A percentile compares a stretch with the other conserved stretches of the same genome.
Evolutionary conservation across 108 stramenopile genomes (phyloP).

Genomic region (Cylindrotheca closterium): DNA sequence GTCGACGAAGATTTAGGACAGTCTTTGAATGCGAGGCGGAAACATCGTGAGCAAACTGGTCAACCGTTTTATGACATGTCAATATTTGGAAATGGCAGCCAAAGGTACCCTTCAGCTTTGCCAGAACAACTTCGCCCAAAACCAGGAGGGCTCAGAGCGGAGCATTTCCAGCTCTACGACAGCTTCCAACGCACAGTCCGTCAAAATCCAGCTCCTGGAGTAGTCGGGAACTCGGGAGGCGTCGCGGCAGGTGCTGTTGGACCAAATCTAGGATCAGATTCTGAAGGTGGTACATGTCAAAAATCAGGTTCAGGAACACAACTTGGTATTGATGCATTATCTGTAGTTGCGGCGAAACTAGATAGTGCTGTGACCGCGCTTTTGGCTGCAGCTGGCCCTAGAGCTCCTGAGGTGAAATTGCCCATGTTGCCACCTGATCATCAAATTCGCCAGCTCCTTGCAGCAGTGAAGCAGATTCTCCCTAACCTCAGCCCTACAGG

Average conservation of each 20-base stretch:
- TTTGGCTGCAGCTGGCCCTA: constrained; percentile 72
- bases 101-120: constrained; percentile 89
- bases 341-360: constrained; percentile 71
- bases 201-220: constrained; percentile 60
- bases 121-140: constrained; percentile 93
- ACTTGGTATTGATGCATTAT: constrained; percentile 66
- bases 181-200: constrained; percentile 91
- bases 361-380: constrained; percentile 73
- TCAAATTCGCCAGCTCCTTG: constrained; percentile 86
- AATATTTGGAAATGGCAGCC: constrained; percentile 78
- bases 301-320: constrained; percentile 16
- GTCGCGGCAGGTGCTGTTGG: constrained; percentile 12
- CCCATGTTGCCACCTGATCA: constrained; percentile 90
- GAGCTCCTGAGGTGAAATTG: constrained; percentile 84
- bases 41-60: constrained; percentile 81
- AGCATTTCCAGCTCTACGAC: constrained; percentile 96
- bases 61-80: constrained; percentile 95
- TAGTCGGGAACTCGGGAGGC: constrained; percentile 12
- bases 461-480: constrained; percentile 82
- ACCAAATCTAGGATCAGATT: constrained; percentile 4
- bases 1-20: constrained; percentile 87
- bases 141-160: constrained; percentile 85
- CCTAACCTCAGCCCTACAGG: constrained; percentile 43
- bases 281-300: constrained; percentile 8
- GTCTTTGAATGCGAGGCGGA: constrained; percentile 68